Evolutionary conservation across 1,284 basidiomycete genomes (phyloP), one percentile per base, ranked within the genome.

Genomic region (Omphalotus olearius): DNA sequence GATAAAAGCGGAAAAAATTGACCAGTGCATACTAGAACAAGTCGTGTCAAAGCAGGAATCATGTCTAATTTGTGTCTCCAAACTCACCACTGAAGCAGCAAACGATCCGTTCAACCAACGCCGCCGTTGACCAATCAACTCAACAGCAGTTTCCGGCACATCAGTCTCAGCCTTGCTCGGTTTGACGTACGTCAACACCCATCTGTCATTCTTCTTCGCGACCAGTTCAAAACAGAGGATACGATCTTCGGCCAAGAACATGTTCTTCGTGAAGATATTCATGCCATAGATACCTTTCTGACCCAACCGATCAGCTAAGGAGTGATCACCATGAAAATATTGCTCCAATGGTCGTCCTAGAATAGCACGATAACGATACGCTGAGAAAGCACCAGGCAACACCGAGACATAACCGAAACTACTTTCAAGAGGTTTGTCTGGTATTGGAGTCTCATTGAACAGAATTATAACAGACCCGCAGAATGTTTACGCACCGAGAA

Each of bases 241-340:
- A 74, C 89, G 89, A 78, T 95, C 93, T 69, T 95, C 93, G 48
- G 93, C 94, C 68, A 98, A 83, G 73, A 91, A 91, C 89, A 91
- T 95, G 75, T 94, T 95, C 72, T 91, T 91, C 33, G 91, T 95
- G 74, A 98, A 98, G 62, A 99, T 99, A 68, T 89, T 88, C 96
- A 98, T 98, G 33, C 94, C 93, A 59, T 97, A 87, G 52, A 97
- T 89, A 71, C 95, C 96, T 72, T 98, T 97, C 39, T 85, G 78
- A 16, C 95, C 96, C 35, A 98, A 80, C 51, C 94, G 85, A 59
- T 94, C 92, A 16, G 95, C 93, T 62, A 95, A 72, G 1, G 91
- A 93, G 67, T 98, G 94, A 66, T 99, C 96, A 61, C 96, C 96
- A 63, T 98, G 95, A 79, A 98, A 98, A 73, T 98, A 98, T 67